Conservation (phyloP, 108 stramenopile genomes). For the Mediolabrus comicus region DNA sequence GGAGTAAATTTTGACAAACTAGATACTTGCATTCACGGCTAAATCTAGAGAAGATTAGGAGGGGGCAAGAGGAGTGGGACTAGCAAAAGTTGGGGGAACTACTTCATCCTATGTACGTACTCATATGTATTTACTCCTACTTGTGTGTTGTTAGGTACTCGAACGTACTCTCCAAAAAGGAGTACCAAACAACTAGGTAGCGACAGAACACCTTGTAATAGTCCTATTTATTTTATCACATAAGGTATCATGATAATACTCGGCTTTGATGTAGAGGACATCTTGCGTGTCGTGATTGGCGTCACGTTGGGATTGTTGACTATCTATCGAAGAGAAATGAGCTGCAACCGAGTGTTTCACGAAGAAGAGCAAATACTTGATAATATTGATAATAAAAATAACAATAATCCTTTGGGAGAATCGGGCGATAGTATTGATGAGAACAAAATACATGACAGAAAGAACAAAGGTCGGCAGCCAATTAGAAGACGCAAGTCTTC, state of each 20-base stretch:
- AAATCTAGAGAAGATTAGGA: too few relatives aligned
- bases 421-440: neutral
- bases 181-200: too few relatives aligned
- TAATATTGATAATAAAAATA: slow-evolving; percentile 1
- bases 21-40: too few relatives aligned
- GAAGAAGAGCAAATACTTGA: slow-evolving; percentile 37
- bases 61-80: too few relatives aligned
- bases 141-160: too few relatives aligned
- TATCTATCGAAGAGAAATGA: slow-evolving; percentile 76
- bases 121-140: too few relatives aligned
- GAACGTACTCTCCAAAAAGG: too few relatives aligned
- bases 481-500: slow-evolving; percentile 22
- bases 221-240: too few relatives aligned
- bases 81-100: too few relatives aligned
- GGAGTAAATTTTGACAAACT: too few relatives aligned
- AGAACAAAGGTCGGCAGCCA: neutral
- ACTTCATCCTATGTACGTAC: too few relatives aligned
- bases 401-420: slow-evolving; percentile 3
- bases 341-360: slow-evolving; percentile 80
- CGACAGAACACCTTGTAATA: too few relatives aligned
- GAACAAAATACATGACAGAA: neutral
- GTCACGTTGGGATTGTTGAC: slow-evolving; percentile 49
- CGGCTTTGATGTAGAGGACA: slow-evolving; percentile 2
- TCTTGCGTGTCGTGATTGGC: slow-evolving; percentile 36
- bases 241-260: neutral